These are phyloP conservation scores for Ophiocordyceps australis DNA, from an alignment of 2,329 filamentous ascomycete genomes.

Conservation along the genomic window DNA sequence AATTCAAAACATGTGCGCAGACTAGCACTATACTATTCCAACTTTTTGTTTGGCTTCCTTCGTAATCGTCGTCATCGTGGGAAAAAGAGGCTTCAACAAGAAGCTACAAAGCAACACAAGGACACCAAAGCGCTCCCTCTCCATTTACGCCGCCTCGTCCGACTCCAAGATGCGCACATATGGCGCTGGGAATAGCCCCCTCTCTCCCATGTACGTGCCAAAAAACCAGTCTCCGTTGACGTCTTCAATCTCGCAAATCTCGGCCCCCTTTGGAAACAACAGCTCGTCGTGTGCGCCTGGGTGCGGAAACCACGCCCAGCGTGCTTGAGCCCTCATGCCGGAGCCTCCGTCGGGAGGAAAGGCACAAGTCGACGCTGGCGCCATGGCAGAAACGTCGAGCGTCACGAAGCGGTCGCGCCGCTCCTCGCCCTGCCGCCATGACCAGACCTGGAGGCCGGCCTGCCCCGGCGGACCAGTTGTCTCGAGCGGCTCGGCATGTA, in stretches of 20 bases:
- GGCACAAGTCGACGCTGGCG: constrained; percentile 12
- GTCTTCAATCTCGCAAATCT: constrained; percentile 68
- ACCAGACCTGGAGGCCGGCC: constrained; percentile 27
- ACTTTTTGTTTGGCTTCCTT: too few species aligned
- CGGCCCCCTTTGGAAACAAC: constrained; percentile 65
- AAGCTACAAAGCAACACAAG: too few species aligned
- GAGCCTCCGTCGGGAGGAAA: constrained; percentile 65
- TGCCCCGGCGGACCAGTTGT: constrained; percentile 11
- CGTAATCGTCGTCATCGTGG: too few species aligned
- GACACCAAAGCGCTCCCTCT: too few species aligned
- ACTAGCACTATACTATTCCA: too few species aligned
- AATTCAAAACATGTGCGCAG: too few species aligned
- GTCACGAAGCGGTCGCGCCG: constrained; percentile 29
- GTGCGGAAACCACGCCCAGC: constrained; percentile 65
- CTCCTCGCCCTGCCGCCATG: constrained; percentile 25
- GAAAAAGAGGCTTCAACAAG: too few species aligned
- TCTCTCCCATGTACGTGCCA: constrained; percentile 66
- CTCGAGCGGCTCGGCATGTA: constrained; percentile 39
- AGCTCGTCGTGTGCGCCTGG: constrained; percentile 53
- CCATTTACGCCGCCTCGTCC: too few species aligned
- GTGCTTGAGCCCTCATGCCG: constrained; percentile 43
- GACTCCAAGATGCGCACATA: constrained; percentile 40
- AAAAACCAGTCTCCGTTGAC: constrained; percentile 85
- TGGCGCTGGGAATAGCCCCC: constrained; percentile 63
- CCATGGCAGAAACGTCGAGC: constrained; percentile 26